Base-by-base conservation (phyloP, 2,329 filamentous ascomycete genomes). In the Phaeosphaeriaceae sp. region DNA sequence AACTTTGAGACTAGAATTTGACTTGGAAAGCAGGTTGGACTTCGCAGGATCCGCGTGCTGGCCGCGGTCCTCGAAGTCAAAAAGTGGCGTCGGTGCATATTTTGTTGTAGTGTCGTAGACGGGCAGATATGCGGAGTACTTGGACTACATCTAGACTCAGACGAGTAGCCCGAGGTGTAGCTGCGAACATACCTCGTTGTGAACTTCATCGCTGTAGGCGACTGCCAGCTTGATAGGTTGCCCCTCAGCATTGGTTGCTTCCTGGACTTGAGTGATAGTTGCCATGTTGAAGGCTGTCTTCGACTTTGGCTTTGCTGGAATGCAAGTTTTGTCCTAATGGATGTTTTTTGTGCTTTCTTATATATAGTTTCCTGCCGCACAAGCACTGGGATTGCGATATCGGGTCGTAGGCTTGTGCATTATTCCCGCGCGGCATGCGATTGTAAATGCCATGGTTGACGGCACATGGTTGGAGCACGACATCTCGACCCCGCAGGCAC, bases 11-110 rank as follows among this genome's bases (percentile, higher is more conserved):
- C 61, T 17, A 63, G 72, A 47, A 10, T 76, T 73, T 9, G 66
- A 65, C 40, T 61, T 62, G n/a, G 54, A 49, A 2, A 83, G 69
- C 0, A 83, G 71, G 61, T 82, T 78, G 13, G 74, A 69, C 60
- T 82, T 82, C 19, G 74, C 72, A 36, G 77, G 77, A 60, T 83
- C 78, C 1, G 80, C 81, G 48, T 74, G 57, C 27, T 76, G 70
- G 17, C 80, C 80, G 36, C 74, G 76, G 36, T 82, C 80, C 21
- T 68, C 55, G 54, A 81, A 79, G 11, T 76, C 75, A 57, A 81
- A 81, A 1, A 74, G 75, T 58, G 79, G 71, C 0, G 77, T 78
- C 17, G 77, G 74, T 1, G 76, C 71, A 53, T 78, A 80, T 17
- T 61, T 75, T 2, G 74, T 78, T 1, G 72, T 73, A 42, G 72